phyloP scores from a whole-genome alignment of 805 yeast genomes.

The Metschnikowia baotianmanensis region DNA sequence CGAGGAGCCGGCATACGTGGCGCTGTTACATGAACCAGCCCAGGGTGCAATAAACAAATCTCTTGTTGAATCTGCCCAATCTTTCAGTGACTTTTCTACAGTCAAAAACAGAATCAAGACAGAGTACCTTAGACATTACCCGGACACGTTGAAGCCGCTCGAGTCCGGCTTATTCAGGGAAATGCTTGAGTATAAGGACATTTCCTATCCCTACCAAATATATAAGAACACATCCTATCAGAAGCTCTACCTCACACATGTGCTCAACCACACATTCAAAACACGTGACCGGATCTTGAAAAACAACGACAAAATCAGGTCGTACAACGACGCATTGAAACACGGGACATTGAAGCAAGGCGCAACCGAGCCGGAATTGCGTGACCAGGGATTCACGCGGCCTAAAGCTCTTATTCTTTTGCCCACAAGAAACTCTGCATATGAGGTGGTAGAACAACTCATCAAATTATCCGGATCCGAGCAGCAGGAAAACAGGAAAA shows the following conservation, averaged over 20 bases:
- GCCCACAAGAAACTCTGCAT: slow-evolving; percentile 82
- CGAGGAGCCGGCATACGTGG: slow-evolving; percentile 25
- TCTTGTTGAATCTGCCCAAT: slow-evolving; percentile 12
- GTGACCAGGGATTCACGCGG: slow-evolving; percentile 95
- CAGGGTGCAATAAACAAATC: slow-evolving; percentile 20
- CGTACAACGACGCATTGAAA: slow-evolving; percentile 40
- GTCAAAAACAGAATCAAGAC: slow-evolving; percentile 29
- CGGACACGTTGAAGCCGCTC: slow-evolving; percentile 23
- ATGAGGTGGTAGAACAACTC: slow-evolving; percentile 61
- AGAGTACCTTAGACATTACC: slow-evolving; percentile 19
- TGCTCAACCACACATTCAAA: slow-evolving; percentile 77
- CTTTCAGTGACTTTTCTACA: slow-evolving; percentile 13
- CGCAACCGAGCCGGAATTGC: slow-evolving; percentile 52
- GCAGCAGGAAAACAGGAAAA: slow-evolving; percentile 76
- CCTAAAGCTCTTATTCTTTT: slow-evolving; percentile 81
- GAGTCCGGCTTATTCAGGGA: slow-evolving; percentile 60
- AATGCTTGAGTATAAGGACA: slow-evolving; percentile 69
- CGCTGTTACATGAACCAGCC: slow-evolving; percentile 35
- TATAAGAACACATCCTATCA: slow-evolving; percentile 55
- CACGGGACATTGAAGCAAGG: slow-evolving; percentile 35
- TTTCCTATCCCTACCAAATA: slow-evolving; percentile 55
- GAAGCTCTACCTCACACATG: slow-evolving; percentile 66
- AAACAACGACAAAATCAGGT: slow-evolving; percentile 59
- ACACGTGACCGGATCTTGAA: slow-evolving; percentile 83
- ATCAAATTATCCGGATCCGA: slow-evolving; percentile 62